Base-by-base conservation (phyloP, 148 eudicot genomes). In the Rhododendron mucronatum region DNA sequence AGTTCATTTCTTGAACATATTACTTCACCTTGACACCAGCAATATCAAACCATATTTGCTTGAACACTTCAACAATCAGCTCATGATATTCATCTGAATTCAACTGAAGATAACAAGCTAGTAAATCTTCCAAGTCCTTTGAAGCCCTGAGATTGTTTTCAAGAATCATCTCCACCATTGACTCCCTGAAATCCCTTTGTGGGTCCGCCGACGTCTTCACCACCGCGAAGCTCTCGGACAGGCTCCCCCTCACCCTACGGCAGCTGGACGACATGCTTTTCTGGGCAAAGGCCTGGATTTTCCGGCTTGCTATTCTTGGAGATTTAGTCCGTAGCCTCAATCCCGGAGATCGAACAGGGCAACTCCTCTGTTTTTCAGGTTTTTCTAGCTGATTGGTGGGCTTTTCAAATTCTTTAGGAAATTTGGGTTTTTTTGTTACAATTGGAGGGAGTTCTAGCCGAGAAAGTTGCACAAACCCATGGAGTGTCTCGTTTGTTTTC, bases 101-200 rank as follows among this genome's bases (percentile, higher is more conserved):
- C 75, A 96, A 82, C 21, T 92, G 92, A 4, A 96, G 89, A 88
- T 92, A 96, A 86, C 92, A 95, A 45, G 97, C 96, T 39, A 96
- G 91, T 78, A 96, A 91, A 71, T 96, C 97, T 80, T 96, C 99
- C 91, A 96, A 90, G 73, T 96, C 99, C 35, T 92, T 94, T 0
- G 98, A 88, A 18, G 88, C 90, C 82, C 71, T 88, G 48, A 96
- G 90, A 83, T 95, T 91, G 50, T 95, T 95, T 87, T 94, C 91
- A 37, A 89, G 79, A 3, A 96, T 95, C 99, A 96, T 96, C 93
- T 96, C 98, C 90, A 95, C 94, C 98, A 95, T 96, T 51, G 99
- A 96, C 41, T 96, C 98, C 74, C 85, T 94, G 74, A 95, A 96
- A 87, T 96, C 99, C 57, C 76, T 89, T 3, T 89, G 90, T 2